Base-by-base conservation (phyloP, 495 filamentous ascomycete genomes). In the Trichoderma orchidacearum region DNA sequence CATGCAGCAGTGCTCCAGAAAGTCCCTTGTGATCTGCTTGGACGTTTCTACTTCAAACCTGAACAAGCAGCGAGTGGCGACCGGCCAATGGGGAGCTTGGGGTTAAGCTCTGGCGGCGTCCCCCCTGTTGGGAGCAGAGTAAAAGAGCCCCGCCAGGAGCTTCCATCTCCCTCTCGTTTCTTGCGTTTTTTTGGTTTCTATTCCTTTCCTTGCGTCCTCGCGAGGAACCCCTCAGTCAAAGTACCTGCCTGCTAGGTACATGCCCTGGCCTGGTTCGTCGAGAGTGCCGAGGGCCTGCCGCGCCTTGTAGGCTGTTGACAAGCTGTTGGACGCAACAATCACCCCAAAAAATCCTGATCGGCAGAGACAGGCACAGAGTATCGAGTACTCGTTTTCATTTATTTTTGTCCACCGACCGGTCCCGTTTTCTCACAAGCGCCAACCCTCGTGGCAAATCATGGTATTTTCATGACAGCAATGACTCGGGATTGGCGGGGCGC, bases 151-250 rank as follows among this genome's bases (percentile, higher is more conserved):
- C 45, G 13, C 45, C 3, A 18, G 27, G 27, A 25, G 27, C 45
- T 27, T 25, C 45, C 3, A 51, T 51, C 5, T 29, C 54, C n/a
- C 31, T 21, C 17, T 54, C 27, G 3, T 79, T 82, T 1, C 80
- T 74, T 21, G 78, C 85, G 34, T n/a, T 1, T 11, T n/a, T 36
- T n/a, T 36, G 5, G n/a, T 51, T 73, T 81, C 57, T 77, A 83
- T 62, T 72, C 75, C n/a, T 74, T 74, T 59, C 82, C 88, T 67
- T 80, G 83, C 0, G 75, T 75, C 27, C 72, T 84, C 5, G 70
- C 64, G 34, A 80, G 81, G 55, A 76, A 70, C 9, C 17, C 34
- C 34, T 11, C 17, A 2, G 34, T 36, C 13, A 15, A 11, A 36
- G 13, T 2, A 7, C 13, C n/a, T n/a, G n/a, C n/a, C n/a, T n/a